Evolutionary conservation across 192 early-diverging fungal species (phyloP), one percentile per base, ranked within the genome.

Genomic region (Anaeromyces robustus): DNA sequence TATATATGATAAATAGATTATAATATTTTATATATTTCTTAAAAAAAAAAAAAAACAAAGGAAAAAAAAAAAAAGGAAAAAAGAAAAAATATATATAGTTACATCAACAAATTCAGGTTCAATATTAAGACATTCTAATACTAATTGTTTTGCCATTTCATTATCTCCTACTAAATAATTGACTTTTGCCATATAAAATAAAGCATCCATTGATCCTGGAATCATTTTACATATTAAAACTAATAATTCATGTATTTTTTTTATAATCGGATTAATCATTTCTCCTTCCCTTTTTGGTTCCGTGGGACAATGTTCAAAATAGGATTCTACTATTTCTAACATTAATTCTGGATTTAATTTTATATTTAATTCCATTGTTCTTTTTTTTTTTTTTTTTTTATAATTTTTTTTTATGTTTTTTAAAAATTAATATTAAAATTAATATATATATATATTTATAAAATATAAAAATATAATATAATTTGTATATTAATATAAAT

Each of bases 261-360:
- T 77, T n/a, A 86, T 81, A 18, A 84, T 79, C 19, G 82, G 80
- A 31, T 83, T 78, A 4, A 83, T 81, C 30, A 83, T 85, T 79
- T 88, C 87, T 31, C 85, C 87, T 82, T 84, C 83, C 31, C 83
- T 81, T 29, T 79, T 81, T 29, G 84, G 78, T 29, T 84, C 83
- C 2, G 82, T 52, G 2, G 84, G 83, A 78, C 85, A 86, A 78
- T 84, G 83, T 37, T 87, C 86, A 80, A 87, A 31, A 31, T 84
- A 84, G 34, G 86, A 85, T 30, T 79, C 31, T 18, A 82, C 86
- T 5, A 88, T 82, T 32, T 86, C 85, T 34, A 88, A 52, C 18
- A 90, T 78, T 41, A 88, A 86, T 37, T 86, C 88, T 5, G 88
- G 88, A 79, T 88, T 87, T 13, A 86, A 80, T 29, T 81, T 77